Evolutionary conservation across 208 protist genomes (phyloP).

Genomic region (Leishmania turanica): DNA sequence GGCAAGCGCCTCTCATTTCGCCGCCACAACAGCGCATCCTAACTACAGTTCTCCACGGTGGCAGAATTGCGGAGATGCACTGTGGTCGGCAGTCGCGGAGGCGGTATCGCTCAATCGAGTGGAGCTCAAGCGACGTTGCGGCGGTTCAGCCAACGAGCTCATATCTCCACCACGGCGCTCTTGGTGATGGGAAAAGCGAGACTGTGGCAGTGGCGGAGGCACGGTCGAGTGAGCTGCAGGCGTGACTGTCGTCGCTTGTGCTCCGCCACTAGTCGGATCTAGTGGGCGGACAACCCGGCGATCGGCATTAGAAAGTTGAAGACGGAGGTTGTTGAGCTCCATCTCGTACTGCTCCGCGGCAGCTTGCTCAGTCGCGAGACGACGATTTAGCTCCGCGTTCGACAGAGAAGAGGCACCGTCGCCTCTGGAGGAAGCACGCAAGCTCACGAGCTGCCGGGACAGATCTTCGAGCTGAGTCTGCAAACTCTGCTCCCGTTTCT

Average conservation of each 20-base stretch:
- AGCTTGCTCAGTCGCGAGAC: constrained; percentile 59
- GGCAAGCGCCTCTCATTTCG: not conserved
- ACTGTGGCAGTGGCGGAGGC: constrained; percentile 31
- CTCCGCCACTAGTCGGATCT: constrained; percentile 27
- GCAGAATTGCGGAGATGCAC: constrained; percentile 15
- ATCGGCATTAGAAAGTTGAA: constrained; percentile 41
- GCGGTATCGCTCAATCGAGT: constrained; percentile 8
- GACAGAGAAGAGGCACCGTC: constrained; percentile 5
- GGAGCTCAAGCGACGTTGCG: constrained; percentile 38
- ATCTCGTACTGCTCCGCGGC: constrained; percentile 54
- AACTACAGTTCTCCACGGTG: constrained; percentile 8
- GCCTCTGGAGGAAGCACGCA: constrained; percentile 21
- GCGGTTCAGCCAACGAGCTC: constrained; percentile 11
- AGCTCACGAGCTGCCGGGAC: constrained; percentile 20
- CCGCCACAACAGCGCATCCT: not conserved
- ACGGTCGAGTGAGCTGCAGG: constrained; percentile 7
- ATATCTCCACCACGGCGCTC: not conserved
- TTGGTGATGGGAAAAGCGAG: constrained; percentile 27
- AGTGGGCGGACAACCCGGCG: constrained; percentile 43
- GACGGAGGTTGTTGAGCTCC: constrained; percentile 57
- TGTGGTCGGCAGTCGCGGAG: constrained; percentile 9
- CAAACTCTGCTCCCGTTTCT: constrained; percentile 45
- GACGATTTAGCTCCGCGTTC: constrained; percentile 42
- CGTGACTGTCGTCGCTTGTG: not conserved
- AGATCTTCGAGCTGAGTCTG: constrained; percentile 33